Percentiles rank a stretch among this genome's conserved stretches.
Evolutionary conservation across 352 stramenopile species (phyloP).

Genomic region (Pilasporangium apinafurcum): DNA sequence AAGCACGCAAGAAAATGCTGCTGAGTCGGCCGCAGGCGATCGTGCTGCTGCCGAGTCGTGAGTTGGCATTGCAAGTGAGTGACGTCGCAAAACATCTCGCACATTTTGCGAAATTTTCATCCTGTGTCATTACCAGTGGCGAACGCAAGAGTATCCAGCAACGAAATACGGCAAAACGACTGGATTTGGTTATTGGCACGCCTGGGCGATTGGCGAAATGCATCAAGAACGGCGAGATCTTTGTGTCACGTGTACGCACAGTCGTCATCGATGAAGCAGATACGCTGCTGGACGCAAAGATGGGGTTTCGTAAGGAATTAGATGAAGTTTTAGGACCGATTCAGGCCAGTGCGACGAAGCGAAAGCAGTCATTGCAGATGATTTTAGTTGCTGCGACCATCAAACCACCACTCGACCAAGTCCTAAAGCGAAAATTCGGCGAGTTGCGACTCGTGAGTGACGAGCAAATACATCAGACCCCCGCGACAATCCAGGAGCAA

Average conservation of each 20-base stretch:
- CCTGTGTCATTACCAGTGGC: constrained; percentile 49
- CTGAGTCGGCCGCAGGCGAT: constrained; percentile 38
- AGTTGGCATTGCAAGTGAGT: constrained; percentile 61
- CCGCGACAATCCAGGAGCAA: constrained; percentile 44
- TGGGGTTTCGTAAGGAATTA: constrained; percentile 72
- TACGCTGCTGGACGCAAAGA: constrained; percentile 76
- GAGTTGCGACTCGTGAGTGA: constrained; percentile 57
- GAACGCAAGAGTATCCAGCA: constrained; percentile 69
- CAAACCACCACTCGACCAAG: constrained; percentile 56
- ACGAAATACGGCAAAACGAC: constrained; percentile 25
- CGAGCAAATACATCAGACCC: constrained; percentile 65
- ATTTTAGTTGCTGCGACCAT: constrained; percentile 72
- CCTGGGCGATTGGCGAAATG: constrained; percentile 69
- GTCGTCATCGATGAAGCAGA: constrained; percentile 78
- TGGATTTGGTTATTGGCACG: constrained; percentile 76
- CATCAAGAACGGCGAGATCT: constrained; percentile 64
- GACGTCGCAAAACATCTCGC: constrained; percentile 60
- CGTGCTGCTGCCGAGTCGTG: constrained; percentile 56
- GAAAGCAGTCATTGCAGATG: constrained; percentile 45
- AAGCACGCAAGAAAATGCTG: constrained; percentile 12
- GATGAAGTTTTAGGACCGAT: constrained; percentile 63
- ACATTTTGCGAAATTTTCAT: constrained; percentile 67
- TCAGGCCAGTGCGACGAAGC: constrained; percentile 57
- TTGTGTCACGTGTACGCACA: constrained; percentile 63
- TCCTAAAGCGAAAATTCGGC: constrained; percentile 66